Evolutionary conservation across 768 basidiomycete genomes (phyloP), one percentile per base, ranked within the genome.

Genomic region (Tephrocybe sp.): DNA sequence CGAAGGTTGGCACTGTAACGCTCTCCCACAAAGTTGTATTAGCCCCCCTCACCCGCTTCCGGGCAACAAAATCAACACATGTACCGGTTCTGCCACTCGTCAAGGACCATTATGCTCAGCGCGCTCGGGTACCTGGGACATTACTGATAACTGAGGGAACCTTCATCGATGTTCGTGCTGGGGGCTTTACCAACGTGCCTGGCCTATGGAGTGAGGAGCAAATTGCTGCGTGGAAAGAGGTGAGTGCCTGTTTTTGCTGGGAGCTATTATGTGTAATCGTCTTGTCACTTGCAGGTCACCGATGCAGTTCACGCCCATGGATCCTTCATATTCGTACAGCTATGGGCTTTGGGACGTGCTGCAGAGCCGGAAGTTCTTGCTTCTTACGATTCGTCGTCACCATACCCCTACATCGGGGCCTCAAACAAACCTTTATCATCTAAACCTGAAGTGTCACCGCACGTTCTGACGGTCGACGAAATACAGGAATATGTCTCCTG

Each of bases 141-240:
- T 65, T 79, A 12, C 58, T 74, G 14, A 70, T 82, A 45, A 61
- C 76, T 0, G 79, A 81, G 58, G 79, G 68, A 0, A 78, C 73
- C 9, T 62, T 68, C 49, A 67, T 87, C 42, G 72, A 77, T 0
- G 61, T 65, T 1, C 57, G 73, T 12, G 81, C 82, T 0, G 80
- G 77, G 2, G 83, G 82, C 1, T 70, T 65, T 36, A 44, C 51
- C 1, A 65, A 80, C 48, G 73, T 77, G 0, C 87, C 87, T 1
- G 87, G 87, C 0, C 79, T 88, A 48, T 88, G 78, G 72, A 80
- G 62, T n/a, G 62, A 75, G 2, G 80, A 76, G 19, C 88, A 92
- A 55, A 74, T 83, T 31, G 57, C 51, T 0, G 77, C 66, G 0
- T 87, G 84, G 85, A 80, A 78, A 59, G 58, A 72, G 66, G 79